Conservation (phyloP, 768 basidiomycete genomes). For the Rhizopogon vesiculosus region DNA sequence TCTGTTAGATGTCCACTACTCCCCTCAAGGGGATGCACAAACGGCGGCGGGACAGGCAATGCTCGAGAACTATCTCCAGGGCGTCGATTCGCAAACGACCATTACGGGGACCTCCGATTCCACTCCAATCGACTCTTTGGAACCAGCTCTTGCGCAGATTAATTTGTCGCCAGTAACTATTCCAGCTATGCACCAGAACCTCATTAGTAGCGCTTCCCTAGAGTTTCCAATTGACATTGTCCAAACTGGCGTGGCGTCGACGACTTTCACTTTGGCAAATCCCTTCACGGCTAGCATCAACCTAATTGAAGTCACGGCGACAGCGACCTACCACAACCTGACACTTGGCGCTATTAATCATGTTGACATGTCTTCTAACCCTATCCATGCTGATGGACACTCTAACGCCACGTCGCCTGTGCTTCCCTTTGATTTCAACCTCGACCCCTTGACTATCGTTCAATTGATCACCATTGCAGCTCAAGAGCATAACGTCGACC, state of each 20-base stretch:
- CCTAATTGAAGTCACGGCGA: slow-evolving; percentile 48
- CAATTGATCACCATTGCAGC: slow-evolving; percentile 47
- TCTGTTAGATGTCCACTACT: slow-evolving; percentile 50
- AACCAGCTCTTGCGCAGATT: slow-evolving; percentile 57
- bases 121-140: slow-evolving; percentile 57
- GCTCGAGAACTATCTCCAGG: slow-evolving; percentile 69
- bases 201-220: slow-evolving; percentile 53
- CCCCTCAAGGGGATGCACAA: slow-evolving; percentile 47
- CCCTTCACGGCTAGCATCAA: slow-evolving; percentile 74
- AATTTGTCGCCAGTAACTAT: slow-evolving; percentile 57
- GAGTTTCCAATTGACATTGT: slow-evolving; percentile 61
- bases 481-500: slow-evolving; percentile 46
- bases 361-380: slow-evolving; percentile 48
- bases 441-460: slow-evolving; percentile 59
- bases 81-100: slow-evolving; percentile 46
- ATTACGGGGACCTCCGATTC: slow-evolving; percentile 53
- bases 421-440: slow-evolving; percentile 60
- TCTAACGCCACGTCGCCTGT: slow-evolving; percentile 49
- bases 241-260: slow-evolving; percentile 53
- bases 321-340: slow-evolving; percentile 50
- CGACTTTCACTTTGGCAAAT: slow-evolving; percentile 55
- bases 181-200: slow-evolving; percentile 56
- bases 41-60: slow-evolving; percentile 48
- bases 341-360: slow-evolving; percentile 55
- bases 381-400: slow-evolving; percentile 59